phyloP scores from a whole-genome alignment of 805 yeast species.

The Candida boleticola region DNA sequence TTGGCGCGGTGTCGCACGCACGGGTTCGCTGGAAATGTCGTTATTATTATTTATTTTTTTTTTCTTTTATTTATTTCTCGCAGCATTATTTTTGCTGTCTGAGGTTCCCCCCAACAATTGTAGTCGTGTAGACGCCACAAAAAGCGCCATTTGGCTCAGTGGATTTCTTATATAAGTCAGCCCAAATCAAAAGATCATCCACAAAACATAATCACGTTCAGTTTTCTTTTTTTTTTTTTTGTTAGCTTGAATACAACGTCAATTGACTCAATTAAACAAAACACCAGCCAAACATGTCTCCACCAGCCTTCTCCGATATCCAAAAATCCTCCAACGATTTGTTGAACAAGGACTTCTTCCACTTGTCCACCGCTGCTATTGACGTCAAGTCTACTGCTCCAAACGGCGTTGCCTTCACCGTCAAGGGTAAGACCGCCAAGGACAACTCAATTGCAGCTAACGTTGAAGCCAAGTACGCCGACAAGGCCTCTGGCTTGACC shows the following conservation, averaged over 20 bases:
- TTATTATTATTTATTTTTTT: too few relatives aligned
- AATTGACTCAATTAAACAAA: constrained; percentile 2
- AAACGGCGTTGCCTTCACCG: constrained; percentile 92
- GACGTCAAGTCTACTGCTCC: constrained; percentile 93
- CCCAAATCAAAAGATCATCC: background rate
- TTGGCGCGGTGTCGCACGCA: too few relatives aligned
- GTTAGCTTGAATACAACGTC: background rate
- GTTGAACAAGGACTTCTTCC: constrained; percentile 90
- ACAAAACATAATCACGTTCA: background rate
- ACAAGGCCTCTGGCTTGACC: constrained; percentile 88
- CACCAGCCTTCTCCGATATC: constrained; percentile 90
- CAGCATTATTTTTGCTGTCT: too few relatives aligned
- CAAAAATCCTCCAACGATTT: constrained; percentile 90
- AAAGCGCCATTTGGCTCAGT: background rate
- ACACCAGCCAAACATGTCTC: constrained; percentile 35
- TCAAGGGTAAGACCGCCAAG: constrained; percentile 84
- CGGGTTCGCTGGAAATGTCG: background rate
- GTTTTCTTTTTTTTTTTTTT: background rate
- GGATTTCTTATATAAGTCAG: background rate
- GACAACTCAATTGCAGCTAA: constrained; percentile 83
- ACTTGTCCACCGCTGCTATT: constrained; percentile 79
- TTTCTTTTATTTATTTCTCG: too few relatives aligned
- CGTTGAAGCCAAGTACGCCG: constrained; percentile 88
- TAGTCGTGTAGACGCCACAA: constrained; percentile 2
- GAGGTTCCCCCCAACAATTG: background rate